Base-by-base conservation (phyloP, 148 eudicot species). In the Fallopia convolvulus region DNA sequence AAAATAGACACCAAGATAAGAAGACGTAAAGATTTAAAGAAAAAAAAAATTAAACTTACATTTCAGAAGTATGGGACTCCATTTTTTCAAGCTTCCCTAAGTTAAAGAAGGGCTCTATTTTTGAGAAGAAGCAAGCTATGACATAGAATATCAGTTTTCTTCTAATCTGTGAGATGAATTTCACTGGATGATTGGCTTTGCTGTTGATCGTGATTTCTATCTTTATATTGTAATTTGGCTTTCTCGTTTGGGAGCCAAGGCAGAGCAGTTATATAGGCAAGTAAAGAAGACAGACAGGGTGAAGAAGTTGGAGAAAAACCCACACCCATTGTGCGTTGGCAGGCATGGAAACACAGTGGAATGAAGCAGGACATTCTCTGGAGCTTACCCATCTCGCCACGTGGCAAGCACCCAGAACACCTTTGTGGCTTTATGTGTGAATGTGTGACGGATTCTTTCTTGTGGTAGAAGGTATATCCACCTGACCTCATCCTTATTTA, bases 311-410 rank as follows among this genome's bases (percentile, higher is more conserved):
- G 60, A 5, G 23, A n/a, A 1, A 55, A 55, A 55, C 23, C 26
- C 61, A 26, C 8, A 30, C 70, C 17, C 70, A 63, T 63, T 63
- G 70, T 63, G 70, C 39, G 6, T 63, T 63, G 65, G 40, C 39
- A 63, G 6, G 39, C 70, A 40, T 63, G 70, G 61, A 26, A 56
- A 18, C 4, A 6, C 56, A 14, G 56, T 52, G 56, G 17, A 17
- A 18, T 15, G 7, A 5, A 17, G 3, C n/a, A 52, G 56, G 56
- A 52, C 56, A 13, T 52, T 5, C 56, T 17, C 56, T 56, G 61
- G 70, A 63, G 40, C 15, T 63, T 63, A 63, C 39, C 36, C 70
- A 30, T 63, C 39, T 63, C 36, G 70, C 70, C 70, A 63, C 70
- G 70, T 63, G 70, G 36, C 18, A 12, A 11, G 10, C 5, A 63